A percentile compares a stretch with the other conserved stretches of the same genome.
These are phyloP conservation scores for Schwanniomyces etchellsii DNA, from an alignment of 1,139 yeast genomes.

Conservation along the genomic window DNA sequence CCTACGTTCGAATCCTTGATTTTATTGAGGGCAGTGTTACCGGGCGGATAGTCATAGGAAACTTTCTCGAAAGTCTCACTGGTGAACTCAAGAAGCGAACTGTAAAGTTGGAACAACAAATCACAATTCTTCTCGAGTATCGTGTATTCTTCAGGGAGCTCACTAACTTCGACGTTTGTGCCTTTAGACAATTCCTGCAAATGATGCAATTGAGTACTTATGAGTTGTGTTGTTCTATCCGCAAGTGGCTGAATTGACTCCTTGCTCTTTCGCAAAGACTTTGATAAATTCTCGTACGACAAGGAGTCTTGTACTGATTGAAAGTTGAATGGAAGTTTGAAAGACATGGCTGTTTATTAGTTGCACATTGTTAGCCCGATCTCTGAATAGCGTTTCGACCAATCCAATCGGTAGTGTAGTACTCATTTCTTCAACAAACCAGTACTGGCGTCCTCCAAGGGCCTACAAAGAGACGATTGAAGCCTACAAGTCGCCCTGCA, in stretches of 20 bases:
- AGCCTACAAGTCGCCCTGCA: too few species aligned
- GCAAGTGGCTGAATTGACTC: conserved; percentile 42
- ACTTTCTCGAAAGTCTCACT: conserved; percentile 57
- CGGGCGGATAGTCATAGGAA: conserved; percentile 73
- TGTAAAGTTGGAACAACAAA: conserved; percentile 52
- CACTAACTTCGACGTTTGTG: conserved; percentile 42
- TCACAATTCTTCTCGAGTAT: conserved; percentile 64
- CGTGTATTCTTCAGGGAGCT: conserved; percentile 68
- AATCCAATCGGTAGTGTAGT: too few species aligned
- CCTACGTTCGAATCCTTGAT: conserved; percentile 60
- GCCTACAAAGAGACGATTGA: too few species aligned
- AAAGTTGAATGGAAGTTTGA: conserved; percentile 45
- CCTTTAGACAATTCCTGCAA: conserved; percentile 37
- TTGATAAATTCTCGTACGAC: conserved; percentile 35
- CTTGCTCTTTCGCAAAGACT: conserved; percentile 33
- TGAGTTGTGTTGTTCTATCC: conserved; percentile 32
- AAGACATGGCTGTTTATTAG: too few species aligned
- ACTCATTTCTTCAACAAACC: too few species aligned
- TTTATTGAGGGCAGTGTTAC: conserved; percentile 40
- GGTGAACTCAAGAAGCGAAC: conserved; percentile 53
- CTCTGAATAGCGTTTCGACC: too few species aligned
- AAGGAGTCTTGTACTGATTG: conserved; percentile 44
- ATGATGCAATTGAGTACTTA: conserved; percentile 36
- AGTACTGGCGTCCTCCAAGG: too few species aligned
- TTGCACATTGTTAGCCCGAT: too few species aligned